Evolutionary conservation across 2,329 filamentous ascomycete species (phyloP).

Genomic region (Colletotrichum falcatum): DNA sequence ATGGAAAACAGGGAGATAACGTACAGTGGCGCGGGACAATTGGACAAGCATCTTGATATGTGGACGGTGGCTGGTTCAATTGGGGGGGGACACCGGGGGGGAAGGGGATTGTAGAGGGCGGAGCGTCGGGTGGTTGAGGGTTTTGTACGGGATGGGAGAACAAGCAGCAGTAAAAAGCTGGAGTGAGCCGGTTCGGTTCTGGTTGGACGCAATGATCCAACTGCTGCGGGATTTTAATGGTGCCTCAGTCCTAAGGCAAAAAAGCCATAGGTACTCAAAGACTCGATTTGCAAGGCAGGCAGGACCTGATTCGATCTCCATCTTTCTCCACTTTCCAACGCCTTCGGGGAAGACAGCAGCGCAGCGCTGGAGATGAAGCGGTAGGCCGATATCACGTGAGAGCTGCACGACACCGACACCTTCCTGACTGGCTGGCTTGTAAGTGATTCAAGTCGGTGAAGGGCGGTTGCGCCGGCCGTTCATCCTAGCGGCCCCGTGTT

Average conservation of each 20-base stretch:
- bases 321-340: conserved; percentile 2
- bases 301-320: background rate
- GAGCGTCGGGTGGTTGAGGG: conserved; percentile 41
- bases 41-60: conserved; percentile 67
- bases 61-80: conserved; percentile 60
- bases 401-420: too few species aligned
- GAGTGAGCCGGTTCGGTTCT: conserved; percentile 36
- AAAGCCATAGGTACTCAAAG: too few species aligned
- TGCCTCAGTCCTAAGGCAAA: conserved; percentile 32
- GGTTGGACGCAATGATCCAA: conserved; percentile 37
- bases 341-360: conserved; percentile 10
- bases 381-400: conserved; percentile 48
- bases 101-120: conserved; percentile 41
- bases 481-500: background rate
- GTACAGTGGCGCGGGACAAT: conserved; percentile 67
- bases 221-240: conserved; percentile 12
- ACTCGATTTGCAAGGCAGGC: background rate
- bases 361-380: background rate
- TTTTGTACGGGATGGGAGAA: conserved; percentile 41
- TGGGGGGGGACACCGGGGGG: conserved; percentile 50
- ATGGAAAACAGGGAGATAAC: conserved; percentile 46
- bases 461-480: background rate
- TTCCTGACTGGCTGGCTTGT: background rate
- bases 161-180: conserved; percentile 41
- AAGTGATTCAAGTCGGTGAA: background rate